Evolutionary conservation across 192 early-diverging fungal species (phyloP).

Genomic region (Glomus cerebriforme): DNA sequence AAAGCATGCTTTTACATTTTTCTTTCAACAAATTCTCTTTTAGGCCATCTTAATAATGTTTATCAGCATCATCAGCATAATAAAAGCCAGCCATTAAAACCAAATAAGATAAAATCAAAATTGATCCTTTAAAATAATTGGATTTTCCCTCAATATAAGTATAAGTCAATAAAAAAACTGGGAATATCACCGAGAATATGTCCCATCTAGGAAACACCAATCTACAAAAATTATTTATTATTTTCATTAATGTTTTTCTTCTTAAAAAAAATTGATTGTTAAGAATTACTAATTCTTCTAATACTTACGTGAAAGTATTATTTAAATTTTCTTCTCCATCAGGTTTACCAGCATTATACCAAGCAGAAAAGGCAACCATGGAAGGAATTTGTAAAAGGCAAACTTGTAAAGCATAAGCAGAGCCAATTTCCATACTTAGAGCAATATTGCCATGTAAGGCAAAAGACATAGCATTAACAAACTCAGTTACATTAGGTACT

Average conservation of each 20-base stretch:
- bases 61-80: slow-evolving; percentile 42
- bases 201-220: slow-evolving; percentile 51
- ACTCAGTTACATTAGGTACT: slow-evolving; percentile 96
- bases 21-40: no score
- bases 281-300: no score
- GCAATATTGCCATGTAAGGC: slow-evolving; percentile 87
- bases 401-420: slow-evolving; percentile 94
- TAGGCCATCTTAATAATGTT: not conserved
- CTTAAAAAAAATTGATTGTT: no score
- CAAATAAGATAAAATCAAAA: slow-evolving; percentile 83
- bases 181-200: slow-evolving; percentile 45
- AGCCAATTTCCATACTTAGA: slow-evolving; percentile 87
- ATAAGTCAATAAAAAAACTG: slow-evolving; percentile 81
- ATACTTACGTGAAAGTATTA: slow-evolving; percentile 30
- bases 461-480: slow-evolving; percentile 93
- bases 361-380: slow-evolving; percentile 82
- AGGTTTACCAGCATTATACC: slow-evolving; percentile 40
- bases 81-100: slow-evolving; percentile 81
- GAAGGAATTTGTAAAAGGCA: slow-evolving; percentile 94
- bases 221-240: slow-evolving; percentile 11
- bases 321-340: slow-evolving; percentile 11
- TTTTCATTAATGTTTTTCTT: no score
- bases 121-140: slow-evolving; percentile 96
- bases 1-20: not conserved
- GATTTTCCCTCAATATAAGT: slow-evolving; percentile 93